These are phyloP conservation scores for Yarrowia hollandica DNA, from an alignment of 805 yeast genomes.

Conservation along the genomic window DNA sequence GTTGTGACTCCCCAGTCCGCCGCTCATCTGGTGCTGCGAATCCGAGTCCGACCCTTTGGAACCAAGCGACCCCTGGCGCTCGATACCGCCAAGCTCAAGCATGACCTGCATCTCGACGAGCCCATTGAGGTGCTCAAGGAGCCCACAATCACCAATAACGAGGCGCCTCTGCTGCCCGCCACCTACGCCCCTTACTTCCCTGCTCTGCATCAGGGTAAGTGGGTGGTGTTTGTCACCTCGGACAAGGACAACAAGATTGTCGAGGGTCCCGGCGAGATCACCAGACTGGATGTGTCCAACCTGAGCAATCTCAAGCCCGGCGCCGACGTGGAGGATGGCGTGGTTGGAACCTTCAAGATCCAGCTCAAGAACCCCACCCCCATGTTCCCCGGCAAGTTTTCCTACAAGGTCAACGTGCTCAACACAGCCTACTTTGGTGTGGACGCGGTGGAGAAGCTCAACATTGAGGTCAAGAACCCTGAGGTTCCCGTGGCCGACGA, in stretches of 20 bases:
- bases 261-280: slow-evolving; percentile 61
- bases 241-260: slow-evolving; percentile 80
- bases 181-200: slow-evolving; percentile 81
- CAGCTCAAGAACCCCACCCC: slow-evolving; percentile 79
- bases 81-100: slow-evolving; percentile 34
- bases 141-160: slow-evolving; percentile 64
- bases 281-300: slow-evolving; percentile 56
- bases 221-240: slow-evolving; percentile 67
- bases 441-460: slow-evolving; percentile 71
- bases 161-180: slow-evolving; percentile 69
- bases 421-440: slow-evolving; percentile 79
- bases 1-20: slow-evolving; percentile 69
- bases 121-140: slow-evolving; percentile 56
- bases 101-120: slow-evolving; percentile 35
- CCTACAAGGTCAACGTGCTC: slow-evolving; percentile 68
- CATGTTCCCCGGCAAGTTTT: slow-evolving; percentile 59
- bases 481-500: slow-evolving; percentile 40
- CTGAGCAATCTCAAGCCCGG: slow-evolving; percentile 54
- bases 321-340: slow-evolving; percentile 44
- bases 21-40: slow-evolving; percentile 74
- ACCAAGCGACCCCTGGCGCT: slow-evolving; percentile 39
- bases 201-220: slow-evolving; percentile 47
- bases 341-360: slow-evolving; percentile 72
- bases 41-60: slow-evolving; percentile 69
- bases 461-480: slow-evolving; percentile 66